Evolutionary conservation across 1,139 yeast genomes (phyloP).

Genomic region (Protomyces pachydermus): DNA sequence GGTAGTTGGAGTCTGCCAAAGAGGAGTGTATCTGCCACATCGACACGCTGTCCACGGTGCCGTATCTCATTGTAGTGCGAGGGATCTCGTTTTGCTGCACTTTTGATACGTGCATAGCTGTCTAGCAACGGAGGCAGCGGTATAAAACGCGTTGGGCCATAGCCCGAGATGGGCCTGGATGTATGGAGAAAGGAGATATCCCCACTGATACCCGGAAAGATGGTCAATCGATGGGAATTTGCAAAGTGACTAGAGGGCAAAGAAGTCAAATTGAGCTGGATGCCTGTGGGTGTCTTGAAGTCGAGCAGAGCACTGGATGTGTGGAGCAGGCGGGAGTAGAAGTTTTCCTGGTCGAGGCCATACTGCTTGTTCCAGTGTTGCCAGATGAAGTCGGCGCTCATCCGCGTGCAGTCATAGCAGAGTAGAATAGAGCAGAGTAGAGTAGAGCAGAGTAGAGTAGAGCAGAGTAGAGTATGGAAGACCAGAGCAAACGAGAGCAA

Average conservation of each 20-base stretch:
- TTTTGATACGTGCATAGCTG: conserved; percentile 44
- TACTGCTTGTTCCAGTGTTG: conserved; percentile 20
- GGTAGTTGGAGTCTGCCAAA: conserved; percentile 92
- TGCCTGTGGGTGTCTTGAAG: conserved; percentile 67
- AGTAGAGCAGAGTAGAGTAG: background rate
- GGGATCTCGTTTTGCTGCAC: conserved; percentile 30
- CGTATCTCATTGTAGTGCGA: conserved; percentile 37
- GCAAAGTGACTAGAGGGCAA: conserved; percentile 68
- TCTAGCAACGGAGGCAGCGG: conserved; percentile 39
- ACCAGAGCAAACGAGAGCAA: too few species aligned
- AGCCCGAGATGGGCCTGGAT: conserved; percentile 52
- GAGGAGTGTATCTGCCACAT: conserved; percentile 43
- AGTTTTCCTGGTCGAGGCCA: conserved; percentile 25
- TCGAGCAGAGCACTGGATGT: conserved; percentile 49
- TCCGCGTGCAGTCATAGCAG: background rate
- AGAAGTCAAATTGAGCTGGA: conserved; percentile 63
- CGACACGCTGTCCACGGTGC: conserved; percentile 39
- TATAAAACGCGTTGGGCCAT: conserved; percentile 47
- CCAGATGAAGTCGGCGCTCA: conserved; percentile 27
- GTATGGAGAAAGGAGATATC: conserved; percentile 78
- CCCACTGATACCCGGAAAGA: conserved; percentile 67
- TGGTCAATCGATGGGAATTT: conserved; percentile 67
- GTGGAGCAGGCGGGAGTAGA: conserved; percentile 28
- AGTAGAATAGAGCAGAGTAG: background rate
- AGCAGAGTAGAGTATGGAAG: background rate